phyloP scores from a whole-genome alignment of 768 basidiomycete species.

The Suillus discolor region DNA sequence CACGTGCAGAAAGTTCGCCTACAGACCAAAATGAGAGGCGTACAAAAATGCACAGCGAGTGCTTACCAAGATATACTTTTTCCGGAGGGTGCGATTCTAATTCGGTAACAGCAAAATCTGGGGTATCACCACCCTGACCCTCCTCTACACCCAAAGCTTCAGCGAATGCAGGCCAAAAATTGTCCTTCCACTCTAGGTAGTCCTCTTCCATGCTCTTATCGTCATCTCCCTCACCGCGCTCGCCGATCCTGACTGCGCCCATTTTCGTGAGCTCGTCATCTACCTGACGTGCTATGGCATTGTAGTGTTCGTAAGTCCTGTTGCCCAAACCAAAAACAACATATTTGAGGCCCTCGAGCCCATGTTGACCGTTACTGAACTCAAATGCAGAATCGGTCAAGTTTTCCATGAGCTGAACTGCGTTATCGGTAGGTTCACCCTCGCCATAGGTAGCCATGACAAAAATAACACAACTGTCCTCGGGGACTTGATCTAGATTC shows the following conservation, averaged over 20 bases:
- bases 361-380: conserved; percentile 79
- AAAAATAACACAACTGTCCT: conserved; percentile 88
- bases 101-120: conserved; percentile 93
- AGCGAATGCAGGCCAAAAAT: conserved; percentile 94
- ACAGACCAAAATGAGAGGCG: conserved; percentile 1
- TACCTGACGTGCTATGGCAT: conserved; percentile 80
- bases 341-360: conserved; percentile 85
- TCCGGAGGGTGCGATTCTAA: conserved; percentile 71
- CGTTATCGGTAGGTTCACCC: conserved; percentile 98
- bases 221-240: conserved; percentile 95
- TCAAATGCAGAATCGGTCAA: conserved; percentile 84
- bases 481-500: conserved; percentile 88
- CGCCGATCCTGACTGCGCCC: conserved; percentile 85
- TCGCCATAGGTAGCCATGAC: conserved; percentile 99
- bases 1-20: conserved; percentile 96
- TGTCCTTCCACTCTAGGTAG: conserved; percentile 98
- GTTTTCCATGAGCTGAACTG: conserved; percentile 92
- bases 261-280: conserved; percentile 74
- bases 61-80: conserved; percentile 90
- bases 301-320: conserved; percentile 96
- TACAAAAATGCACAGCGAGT: neutral
- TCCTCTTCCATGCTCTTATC: conserved; percentile 99
- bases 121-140: conserved; percentile 91
- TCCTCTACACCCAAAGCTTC: conserved; percentile 86
- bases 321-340: conserved; percentile 94